A percentile compares a stretch with the other conserved stretches of the same genome.
Evolutionary conservation across 2,329 filamentous ascomycete species (phyloP).

Genomic region (Huntiella decipiens): DNA sequence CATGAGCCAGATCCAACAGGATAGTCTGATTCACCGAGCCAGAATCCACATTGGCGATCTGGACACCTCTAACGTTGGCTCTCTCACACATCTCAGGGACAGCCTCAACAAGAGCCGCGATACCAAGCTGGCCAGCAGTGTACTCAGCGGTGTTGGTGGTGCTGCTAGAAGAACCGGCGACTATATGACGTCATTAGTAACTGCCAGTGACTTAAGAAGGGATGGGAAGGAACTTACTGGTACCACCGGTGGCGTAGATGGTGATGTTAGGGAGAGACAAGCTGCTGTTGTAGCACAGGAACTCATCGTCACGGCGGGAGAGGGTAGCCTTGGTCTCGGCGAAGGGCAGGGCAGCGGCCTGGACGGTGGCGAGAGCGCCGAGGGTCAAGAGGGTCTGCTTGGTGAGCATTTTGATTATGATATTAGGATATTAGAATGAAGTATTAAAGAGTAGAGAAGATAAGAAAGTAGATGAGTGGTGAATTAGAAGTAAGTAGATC

Average conservation of each 20-base stretch:
- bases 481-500: too few species aligned
- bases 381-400: constrained; percentile 1
- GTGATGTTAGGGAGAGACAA: constrained; percentile 32
- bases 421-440: too few species aligned
- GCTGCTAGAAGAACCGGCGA: constrained; percentile 31
- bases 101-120: constrained; percentile 31
- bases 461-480: not conserved
- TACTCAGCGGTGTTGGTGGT: constrained; percentile 28
- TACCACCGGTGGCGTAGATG: constrained; percentile 38
- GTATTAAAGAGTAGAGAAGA: not conserved
- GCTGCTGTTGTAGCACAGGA: constrained; percentile 20
- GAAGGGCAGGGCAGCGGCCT: constrained; percentile 3
- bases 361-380: constrained; percentile 4
- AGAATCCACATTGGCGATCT: constrained; percentile 31
- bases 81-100: constrained; percentile 35
- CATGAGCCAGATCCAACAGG: constrained; percentile 27
- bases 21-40: constrained; percentile 28
- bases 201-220: not conserved
- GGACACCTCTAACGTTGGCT: constrained; percentile 33
- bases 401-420: constrained; percentile 3
- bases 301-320: constrained; percentile 5
- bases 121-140: constrained; percentile 24
- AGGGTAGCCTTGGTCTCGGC: not conserved
- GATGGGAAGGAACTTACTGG: constrained; percentile 18
- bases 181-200: not conserved